Conservation (phyloP, 352 stramenopile species). For the Pythium inflatum region DNA sequence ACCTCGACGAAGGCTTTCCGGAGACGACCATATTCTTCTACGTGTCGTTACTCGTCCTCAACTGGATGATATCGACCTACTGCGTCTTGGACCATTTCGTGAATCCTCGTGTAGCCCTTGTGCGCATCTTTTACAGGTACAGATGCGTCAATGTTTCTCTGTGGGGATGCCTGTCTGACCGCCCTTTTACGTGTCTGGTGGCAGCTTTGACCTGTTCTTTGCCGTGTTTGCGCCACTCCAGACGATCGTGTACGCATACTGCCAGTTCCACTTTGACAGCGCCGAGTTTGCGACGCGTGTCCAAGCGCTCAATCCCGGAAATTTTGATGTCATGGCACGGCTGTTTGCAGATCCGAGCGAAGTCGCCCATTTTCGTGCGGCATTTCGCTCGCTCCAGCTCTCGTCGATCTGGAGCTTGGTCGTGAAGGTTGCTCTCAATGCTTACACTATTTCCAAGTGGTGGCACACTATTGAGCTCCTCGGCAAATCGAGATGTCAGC, state of each 20-base stretch:
- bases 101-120: constrained; percentile 10
- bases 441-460: constrained; percentile 52
- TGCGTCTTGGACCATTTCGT: constrained; percentile 23
- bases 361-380: constrained; percentile 47
- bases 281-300: constrained; percentile 40
- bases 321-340: constrained; percentile 44
- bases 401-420: constrained; percentile 26
- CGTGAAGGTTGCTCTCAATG: constrained; percentile 42
- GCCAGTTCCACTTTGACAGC: not conserved
- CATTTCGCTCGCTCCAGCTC: constrained; percentile 52
- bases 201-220: not conserved
- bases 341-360: constrained; percentile 51
- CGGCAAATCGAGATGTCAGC: not conserved
- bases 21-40: constrained; percentile 45
- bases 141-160: no score
- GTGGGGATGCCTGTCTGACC: no score
- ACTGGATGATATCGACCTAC: constrained; percentile 56
- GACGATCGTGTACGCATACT: not conserved
- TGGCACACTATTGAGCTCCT: constrained; percentile 36
- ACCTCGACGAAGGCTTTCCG: constrained; percentile 51
- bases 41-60: constrained; percentile 41
- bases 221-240: not conserved
- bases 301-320: constrained; percentile 34
- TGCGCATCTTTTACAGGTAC: constrained; percentile 30
- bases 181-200: no score